Base-by-base conservation (phyloP, 768 basidiomycete species). In the Lyophyllum semitale region DNA sequence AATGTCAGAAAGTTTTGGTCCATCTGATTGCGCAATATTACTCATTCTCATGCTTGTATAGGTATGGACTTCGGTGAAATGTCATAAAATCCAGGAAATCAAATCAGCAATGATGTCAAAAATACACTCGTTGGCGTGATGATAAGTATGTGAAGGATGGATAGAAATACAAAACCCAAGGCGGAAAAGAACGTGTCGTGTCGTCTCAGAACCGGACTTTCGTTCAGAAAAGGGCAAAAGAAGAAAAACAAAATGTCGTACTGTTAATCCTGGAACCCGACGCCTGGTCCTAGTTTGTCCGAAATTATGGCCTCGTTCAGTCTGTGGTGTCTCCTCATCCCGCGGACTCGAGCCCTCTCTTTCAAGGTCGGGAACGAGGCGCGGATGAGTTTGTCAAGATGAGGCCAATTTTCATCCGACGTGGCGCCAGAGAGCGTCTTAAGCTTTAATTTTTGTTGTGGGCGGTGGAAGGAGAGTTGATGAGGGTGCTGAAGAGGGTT, bases 341-440 rank as follows among this genome's bases (percentile, higher is more conserved):
- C 76, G 27, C 66, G 66, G 9, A 65, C 68, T 29, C 77, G 75
- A 17, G 68, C 62, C 23, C 82, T 80, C 67, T 85, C 83, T 54
- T 76, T 79, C 55, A 91, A 65, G 4, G 67, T 63, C 2, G 91
- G 88, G 65, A 89, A 89, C 2, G 78, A 68, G 23, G 74, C 71
- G 48, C 75, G 73, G 22, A 94, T 74, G 20, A 82, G 73, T 41
- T 71, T 71, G 58, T 93, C 91, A 11, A 96, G 78, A 59, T 86
- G 75, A 2, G 91, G 92, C 93, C 93, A 95, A 59, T 95, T 95
- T 69, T 94, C 91, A 64, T 95, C 90, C 2, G 89, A 91, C 8
- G 91, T 91, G 52, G 77, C 72, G 3, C 93, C 93, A 18, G 79
- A 75, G 27, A 96, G 68, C 2, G 85, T 84, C 41, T 80, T 77